phyloP scores from a whole-genome alignment of 129 eudicot genomes.

The Pseudognaphalium luteoalbum region DNA sequence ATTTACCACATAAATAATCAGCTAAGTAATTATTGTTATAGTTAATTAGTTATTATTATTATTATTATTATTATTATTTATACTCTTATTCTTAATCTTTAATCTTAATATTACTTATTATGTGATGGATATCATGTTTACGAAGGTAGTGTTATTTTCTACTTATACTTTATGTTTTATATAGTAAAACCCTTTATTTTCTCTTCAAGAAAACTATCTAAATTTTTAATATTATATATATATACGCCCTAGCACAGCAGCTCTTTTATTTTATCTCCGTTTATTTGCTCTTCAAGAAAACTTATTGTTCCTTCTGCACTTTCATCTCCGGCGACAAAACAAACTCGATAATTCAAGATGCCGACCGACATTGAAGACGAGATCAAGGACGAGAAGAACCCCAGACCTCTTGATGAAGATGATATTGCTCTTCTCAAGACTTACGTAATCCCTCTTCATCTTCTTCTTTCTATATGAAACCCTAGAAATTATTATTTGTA shows the following conservation, averaged over 20 bases:
- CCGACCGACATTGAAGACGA: slow-evolving; percentile 75
- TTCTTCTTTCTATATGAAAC: background rate
- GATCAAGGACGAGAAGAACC: slow-evolving; percentile 95
- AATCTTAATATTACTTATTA: too few species aligned
- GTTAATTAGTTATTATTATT: too few species aligned
- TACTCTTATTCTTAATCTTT: too few species aligned
- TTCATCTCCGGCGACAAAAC: slow-evolving; percentile 17
- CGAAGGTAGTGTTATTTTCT: too few species aligned
- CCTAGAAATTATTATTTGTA: slow-evolving; percentile 14
- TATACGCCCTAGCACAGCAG: background rate
- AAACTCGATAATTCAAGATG: slow-evolving; percentile 21
- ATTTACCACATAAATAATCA: too few species aligned
- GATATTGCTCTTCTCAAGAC: slow-evolving; percentile 96
- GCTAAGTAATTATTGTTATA: too few species aligned
- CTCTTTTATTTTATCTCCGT: background rate
- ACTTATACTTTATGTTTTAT: too few species aligned
- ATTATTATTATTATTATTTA: too few species aligned
- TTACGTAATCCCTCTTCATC: slow-evolving; percentile 42
- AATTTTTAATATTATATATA: too few species aligned
- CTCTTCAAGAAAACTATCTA: background rate
- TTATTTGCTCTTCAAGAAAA: slow-evolving; percentile 31
- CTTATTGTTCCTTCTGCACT: background rate
- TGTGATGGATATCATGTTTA: too few species aligned
- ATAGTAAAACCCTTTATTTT: background rate
- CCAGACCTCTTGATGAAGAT: slow-evolving; percentile 86